phyloP scores from a whole-genome alignment of 257 asterid species.

The Fraxinus pennsylvanica region DNA sequence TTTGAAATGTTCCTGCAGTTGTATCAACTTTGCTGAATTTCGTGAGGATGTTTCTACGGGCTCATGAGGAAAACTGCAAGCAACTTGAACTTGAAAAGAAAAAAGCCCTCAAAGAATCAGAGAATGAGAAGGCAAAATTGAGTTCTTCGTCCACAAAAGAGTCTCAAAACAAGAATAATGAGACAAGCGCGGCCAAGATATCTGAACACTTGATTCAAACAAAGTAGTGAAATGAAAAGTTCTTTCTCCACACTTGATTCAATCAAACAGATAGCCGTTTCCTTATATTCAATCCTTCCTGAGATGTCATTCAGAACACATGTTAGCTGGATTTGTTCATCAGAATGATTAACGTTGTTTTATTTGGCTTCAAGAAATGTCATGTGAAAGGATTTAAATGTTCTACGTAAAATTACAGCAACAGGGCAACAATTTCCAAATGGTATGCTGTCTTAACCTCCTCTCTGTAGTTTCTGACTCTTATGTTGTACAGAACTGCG shows the following conservation, averaged over 20 bases:
- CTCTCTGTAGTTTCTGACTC: background rate
- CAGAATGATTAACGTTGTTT: background rate
- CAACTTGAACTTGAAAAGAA: constrained; percentile 74
- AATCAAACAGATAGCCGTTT: constrained; percentile 14
- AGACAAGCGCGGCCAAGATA: constrained; percentile 24
- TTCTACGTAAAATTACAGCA: background rate
- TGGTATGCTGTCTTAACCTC: constrained; percentile 12
- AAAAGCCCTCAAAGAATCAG: constrained; percentile 64
- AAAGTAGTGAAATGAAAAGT: constrained; percentile 12
- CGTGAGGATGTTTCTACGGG: constrained; percentile 63
- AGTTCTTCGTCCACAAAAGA: constrained; percentile 26
- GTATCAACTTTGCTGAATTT: constrained; percentile 70
- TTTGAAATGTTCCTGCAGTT: constrained; percentile 48
- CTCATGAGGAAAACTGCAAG: constrained; percentile 72
- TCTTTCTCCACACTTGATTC: constrained; percentile 4
- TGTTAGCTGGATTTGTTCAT: background rate
- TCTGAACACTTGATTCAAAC: constrained; percentile 26
- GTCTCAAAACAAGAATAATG: constrained; percentile 26
- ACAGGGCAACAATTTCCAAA: background rate
- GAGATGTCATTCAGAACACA: background rate
- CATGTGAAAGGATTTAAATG: background rate
- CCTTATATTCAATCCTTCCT: background rate
- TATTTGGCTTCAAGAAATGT: background rate
- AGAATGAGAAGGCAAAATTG: constrained; percentile 34
- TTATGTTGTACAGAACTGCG: background rate